phyloP scores from a whole-genome alignment of 2,329 filamentous ascomycete species.

The Furcasterigmium sp. region DNA sequence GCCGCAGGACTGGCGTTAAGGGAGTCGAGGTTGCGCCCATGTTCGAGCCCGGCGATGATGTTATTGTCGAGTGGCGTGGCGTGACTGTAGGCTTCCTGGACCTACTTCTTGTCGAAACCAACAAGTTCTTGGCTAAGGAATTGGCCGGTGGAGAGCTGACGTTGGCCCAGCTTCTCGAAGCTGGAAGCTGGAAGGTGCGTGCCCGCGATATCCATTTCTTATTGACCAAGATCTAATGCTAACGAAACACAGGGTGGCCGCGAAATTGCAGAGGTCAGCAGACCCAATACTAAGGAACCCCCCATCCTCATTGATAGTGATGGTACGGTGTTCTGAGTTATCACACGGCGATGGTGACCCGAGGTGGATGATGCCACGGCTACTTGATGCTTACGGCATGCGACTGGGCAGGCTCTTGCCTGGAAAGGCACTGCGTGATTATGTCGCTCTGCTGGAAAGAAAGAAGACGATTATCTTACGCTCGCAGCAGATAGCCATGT shows the following conservation, averaged over 20 bases:
- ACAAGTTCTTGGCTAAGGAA: constrained; percentile 57
- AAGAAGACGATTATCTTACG: background rate
- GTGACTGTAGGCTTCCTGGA: constrained; percentile 54
- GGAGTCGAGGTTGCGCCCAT: constrained; percentile 38
- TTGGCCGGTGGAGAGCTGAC: constrained; percentile 68
- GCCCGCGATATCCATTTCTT: too few species aligned
- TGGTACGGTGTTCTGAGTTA: constrained; percentile 85
- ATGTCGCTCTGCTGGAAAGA: background rate
- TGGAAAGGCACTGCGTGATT: background rate
- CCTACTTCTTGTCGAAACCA: constrained; percentile 31
- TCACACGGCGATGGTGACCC: too few species aligned
- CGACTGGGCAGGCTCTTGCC: background rate
- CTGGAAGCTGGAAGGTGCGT: constrained; percentile 93
- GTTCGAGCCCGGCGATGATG: constrained; percentile 50
- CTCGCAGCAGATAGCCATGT: background rate
- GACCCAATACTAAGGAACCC: constrained; percentile 93
- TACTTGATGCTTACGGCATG: background rate
- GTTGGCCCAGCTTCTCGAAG: constrained; percentile 86
- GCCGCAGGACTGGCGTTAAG: constrained; percentile 64
- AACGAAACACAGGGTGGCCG: constrained; percentile 64
- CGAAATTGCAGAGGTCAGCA: constrained; percentile 90
- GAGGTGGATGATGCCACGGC: background rate
- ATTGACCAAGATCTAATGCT: too few species aligned
- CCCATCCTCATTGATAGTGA: constrained; percentile 96
- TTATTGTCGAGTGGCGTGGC: constrained; percentile 56